Conservation (phyloP, 1,284 basidiomycete genomes). For the Puccinia horiana region DNA sequence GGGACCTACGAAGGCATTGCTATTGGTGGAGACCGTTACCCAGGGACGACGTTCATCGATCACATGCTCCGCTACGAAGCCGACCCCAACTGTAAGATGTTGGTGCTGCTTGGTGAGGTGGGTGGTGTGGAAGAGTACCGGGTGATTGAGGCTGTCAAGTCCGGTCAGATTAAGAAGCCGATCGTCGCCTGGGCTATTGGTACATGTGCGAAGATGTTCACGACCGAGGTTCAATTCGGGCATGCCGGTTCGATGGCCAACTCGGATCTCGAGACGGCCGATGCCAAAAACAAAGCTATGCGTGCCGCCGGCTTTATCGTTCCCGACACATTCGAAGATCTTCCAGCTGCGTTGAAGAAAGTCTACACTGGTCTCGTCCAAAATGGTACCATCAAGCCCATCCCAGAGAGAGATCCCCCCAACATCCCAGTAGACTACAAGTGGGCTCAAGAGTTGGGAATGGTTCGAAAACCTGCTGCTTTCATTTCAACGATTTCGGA, state of each 20-base stretch:
- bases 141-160: constrained; percentile 95
- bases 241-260: constrained; percentile 98
- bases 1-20: constrained; percentile 99
- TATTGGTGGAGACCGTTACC: constrained; percentile 98
- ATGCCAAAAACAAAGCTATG: constrained; percentile 97
- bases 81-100: constrained; percentile 97
- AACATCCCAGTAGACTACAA: constrained; percentile 99
- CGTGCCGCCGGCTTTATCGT: constrained; percentile 92
- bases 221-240: constrained; percentile 98
- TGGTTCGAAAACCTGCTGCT: constrained; percentile 96
- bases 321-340: constrained; percentile 95
- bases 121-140: constrained; percentile 99
- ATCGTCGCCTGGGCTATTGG: constrained; percentile 99
- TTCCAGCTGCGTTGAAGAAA: constrained; percentile 78
- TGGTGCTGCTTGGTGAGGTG: constrained; percentile 96
- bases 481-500: constrained; percentile 99
- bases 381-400: constrained; percentile 70
- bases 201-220: constrained; percentile 99
- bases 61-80: constrained; percentile 96
- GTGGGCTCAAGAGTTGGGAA: constrained; percentile 94
- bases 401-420: constrained; percentile 83
- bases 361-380: constrained; percentile 82
- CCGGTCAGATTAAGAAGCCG: constrained; percentile 91
- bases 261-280: constrained; percentile 93
- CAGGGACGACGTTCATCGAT: constrained; percentile 97